These are phyloP conservation scores for Penicillium sp. DNA, from an alignment of 2,329 filamentous ascomycete species.

Conservation along the genomic window DNA sequence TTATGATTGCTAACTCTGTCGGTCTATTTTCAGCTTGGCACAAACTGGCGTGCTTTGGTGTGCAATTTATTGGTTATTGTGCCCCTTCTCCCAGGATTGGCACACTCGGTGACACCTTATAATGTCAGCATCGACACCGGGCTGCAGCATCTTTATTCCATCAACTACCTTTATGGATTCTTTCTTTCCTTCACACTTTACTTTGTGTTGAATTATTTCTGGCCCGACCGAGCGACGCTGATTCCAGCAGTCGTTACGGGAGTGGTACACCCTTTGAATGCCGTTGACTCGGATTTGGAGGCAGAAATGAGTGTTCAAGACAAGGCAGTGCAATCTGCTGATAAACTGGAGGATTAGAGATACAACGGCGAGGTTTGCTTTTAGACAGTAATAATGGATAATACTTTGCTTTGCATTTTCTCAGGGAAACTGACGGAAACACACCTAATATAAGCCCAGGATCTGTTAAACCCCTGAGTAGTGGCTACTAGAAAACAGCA, in stretches of 20 bases:
- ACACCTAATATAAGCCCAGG: too few species aligned
- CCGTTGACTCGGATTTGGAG: not conserved
- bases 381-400: too few species aligned
- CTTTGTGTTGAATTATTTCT: not conserved
- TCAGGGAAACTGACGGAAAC: too few species aligned
- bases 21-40: not conserved
- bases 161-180: slow-evolving; percentile 1
- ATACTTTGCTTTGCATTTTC: too few species aligned
- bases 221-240: not conserved
- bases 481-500: too few species aligned
- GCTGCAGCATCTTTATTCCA: not conserved
- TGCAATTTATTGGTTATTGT: not conserved
- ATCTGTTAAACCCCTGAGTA: too few species aligned
- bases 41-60: not conserved
- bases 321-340: too few species aligned
- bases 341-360: too few species aligned
- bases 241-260: not conserved
- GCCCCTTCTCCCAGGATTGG: not conserved
- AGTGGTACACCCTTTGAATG: not conserved
- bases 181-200: not conserved
- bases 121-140: not conserved
- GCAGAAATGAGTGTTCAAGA: not conserved
- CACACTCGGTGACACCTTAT: not conserved
- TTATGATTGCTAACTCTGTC: not conserved
- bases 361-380: too few species aligned